phyloP scores from a whole-genome alignment of 1,284 basidiomycete genomes.

The Butyriboletus appendiculatus region DNA sequence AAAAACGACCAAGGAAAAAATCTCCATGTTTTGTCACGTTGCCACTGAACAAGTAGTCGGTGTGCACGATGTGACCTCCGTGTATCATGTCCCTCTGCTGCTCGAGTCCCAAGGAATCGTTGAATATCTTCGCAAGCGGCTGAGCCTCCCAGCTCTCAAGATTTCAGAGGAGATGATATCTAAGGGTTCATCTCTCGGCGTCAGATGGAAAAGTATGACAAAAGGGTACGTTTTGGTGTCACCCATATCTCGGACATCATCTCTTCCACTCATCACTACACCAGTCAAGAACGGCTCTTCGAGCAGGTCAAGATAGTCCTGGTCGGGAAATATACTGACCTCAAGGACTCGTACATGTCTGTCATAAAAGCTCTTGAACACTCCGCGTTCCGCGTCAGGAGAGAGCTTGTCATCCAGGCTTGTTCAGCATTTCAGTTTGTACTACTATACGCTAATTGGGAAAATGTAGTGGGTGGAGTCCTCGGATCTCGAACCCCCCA shows the following conservation, averaged over 20 bases:
- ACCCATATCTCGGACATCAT: neutral
- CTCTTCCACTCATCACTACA: slow-evolving; percentile 2
- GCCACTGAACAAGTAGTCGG: slow-evolving; percentile 92
- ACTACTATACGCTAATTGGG: slow-evolving; percentile 7
- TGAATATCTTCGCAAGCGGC: slow-evolving; percentile 79
- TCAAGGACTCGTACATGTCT: slow-evolving; percentile 99
- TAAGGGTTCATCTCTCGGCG: slow-evolving; percentile 67
- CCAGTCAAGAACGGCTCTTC: slow-evolving; percentile 88
- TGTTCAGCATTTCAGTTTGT: slow-evolving; percentile 24
- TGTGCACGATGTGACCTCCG: slow-evolving; percentile 95
- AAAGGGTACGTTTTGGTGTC: slow-evolving; percentile 48
- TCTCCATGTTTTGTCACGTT: slow-evolving; percentile 99
- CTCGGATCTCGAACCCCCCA: slow-evolving; percentile 86
- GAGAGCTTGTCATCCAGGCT: slow-evolving; percentile 82
- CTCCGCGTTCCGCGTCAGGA: slow-evolving; percentile 88
- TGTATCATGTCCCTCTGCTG: slow-evolving; percentile 96
- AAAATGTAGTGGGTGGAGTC: slow-evolving; percentile 90
- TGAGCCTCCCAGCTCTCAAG: slow-evolving; percentile 68
- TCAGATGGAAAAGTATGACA: slow-evolving; percentile 86
- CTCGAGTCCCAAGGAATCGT: slow-evolving; percentile 93
- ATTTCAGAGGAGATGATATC: slow-evolving; percentile 59
- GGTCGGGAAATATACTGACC: slow-evolving; percentile 97
- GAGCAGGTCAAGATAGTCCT: slow-evolving; percentile 91
- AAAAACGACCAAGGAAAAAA: slow-evolving; percentile 88
- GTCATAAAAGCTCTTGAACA: slow-evolving; percentile 98